Conservation (phyloP, 345 rosid genomes). For the Syzygium aqueum region DNA sequence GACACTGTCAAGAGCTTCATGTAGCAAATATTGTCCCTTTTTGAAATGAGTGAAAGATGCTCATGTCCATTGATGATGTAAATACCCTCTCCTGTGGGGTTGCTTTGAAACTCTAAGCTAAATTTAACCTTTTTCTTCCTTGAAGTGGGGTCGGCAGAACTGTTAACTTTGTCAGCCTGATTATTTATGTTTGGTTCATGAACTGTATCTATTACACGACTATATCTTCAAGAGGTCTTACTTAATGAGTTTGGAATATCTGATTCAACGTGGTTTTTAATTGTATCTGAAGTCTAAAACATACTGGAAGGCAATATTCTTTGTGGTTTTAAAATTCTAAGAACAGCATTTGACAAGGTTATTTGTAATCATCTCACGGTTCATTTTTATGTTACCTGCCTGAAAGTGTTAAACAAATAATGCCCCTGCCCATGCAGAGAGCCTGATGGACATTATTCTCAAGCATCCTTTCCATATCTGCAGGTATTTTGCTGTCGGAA, state of each 20-base stretch:
- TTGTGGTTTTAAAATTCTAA: not conserved
- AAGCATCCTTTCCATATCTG: not conserved
- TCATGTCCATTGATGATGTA: not conserved
- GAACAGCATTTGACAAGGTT: not conserved
- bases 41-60: not conserved
- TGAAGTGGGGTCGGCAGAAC: not conserved
- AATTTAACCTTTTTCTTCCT: not conserved
- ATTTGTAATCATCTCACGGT: not conserved
- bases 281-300: not conserved
- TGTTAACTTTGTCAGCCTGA: not conserved
- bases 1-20: not conserved
- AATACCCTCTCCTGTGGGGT: not conserved
- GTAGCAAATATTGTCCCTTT: not conserved
- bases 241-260: not conserved
- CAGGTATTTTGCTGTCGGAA: conserved; percentile 98
- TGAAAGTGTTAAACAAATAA: not conserved
- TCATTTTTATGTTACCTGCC: not conserved
- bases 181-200: not conserved
- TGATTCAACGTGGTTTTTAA: not conserved
- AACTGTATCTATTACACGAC: not conserved
- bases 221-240: not conserved
- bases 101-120: not conserved
- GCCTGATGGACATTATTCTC: not conserved
- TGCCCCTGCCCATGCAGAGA: not conserved
- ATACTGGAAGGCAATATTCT: not conserved